Base-by-base conservation (phyloP, 2,329 filamentous ascomycete species). In the Hypoxylon sp. region DNA sequence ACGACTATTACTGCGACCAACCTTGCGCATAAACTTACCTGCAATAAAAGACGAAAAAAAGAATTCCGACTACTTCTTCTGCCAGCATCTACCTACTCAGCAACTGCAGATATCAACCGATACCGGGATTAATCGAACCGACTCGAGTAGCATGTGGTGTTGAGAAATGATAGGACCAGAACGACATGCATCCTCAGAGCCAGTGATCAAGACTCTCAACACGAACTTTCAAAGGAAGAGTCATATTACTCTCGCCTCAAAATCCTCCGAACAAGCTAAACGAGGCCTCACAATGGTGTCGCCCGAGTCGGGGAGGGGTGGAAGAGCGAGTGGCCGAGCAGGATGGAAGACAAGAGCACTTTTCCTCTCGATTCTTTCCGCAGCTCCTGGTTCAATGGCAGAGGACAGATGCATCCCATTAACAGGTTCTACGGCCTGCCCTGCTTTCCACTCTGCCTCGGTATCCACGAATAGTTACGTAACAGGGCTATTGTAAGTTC, bases 361-460 rank as follows among this genome's bases (percentile, higher is more conserved):
- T 44, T 46, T 73, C 12, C 36, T 73, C 24, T 70, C 71, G 22
- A 50, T 73, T 44, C 64, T 75, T 26, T 67, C 71, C 36, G 57
- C 70, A 26, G 56, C 53, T 48, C 71, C 72, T 58, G 52, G 71
- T 22, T 61, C 70, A 3, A 68, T 72, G 61, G 74, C 74, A 30
- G 64, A 70, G 62, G 68, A 71, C 20, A 55, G 57, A 12, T 81
- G 79, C 61, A 76, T 81, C 42, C 73, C 79, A 33, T 73, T 81
- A 20, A 70, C 75, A 32, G 72, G 70, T 11, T 80, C 79, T 24
- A 76, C 71, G 40, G 65, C 73, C 24, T 81, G 79, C 50, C 67
- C 77, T 49, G 78, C 79, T 30, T 81, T 80, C 65, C 70, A 75
- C 24, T 67, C 73, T 36, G 76, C 79, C 20, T 79, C 73, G 16